Evolutionary conservation across 2,329 filamentous ascomycete genomes (phyloP), one percentile per base, ranked within the genome.

Genomic region (Onygenales sp.): DNA sequence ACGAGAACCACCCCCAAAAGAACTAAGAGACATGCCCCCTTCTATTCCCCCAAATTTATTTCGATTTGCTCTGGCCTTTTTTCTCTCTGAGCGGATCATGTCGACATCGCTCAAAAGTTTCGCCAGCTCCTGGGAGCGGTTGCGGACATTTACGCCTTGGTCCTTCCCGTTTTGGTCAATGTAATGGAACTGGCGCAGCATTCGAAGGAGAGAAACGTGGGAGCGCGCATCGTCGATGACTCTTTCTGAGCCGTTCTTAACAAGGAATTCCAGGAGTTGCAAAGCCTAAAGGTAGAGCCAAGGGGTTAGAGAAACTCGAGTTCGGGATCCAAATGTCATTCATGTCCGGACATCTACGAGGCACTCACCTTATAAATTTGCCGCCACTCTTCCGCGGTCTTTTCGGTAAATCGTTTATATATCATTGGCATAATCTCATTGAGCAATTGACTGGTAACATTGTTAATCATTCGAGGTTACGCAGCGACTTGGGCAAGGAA

Each of bases 401-500:
- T 98, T 70, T 98, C 93, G 57, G 93, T 98, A 72, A 98, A 98
- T 60, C 93, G 88, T 66, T 94, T 93, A 77, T 98, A 98, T 67
- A 98, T 95, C 89, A 98, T 93, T 60, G 93, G 93, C 93, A 98
- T 98, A 69, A 98, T 97, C 72, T 98, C 93, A 72, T 97, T 97
- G 54, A 98, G 83, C 51, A 91, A 83, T 83, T 95, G 90, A 70
- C 92, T 96, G 67, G 21, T 54, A 51, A 21, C 17, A 41, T 27
- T 13, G n/a, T 39, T 57, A 43, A 43, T 43, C 13, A 47, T 21
- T 43, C 6, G 14, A 46, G 58, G 52, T 58, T 54, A 52, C n/a
- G 42, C 43, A 33, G 10, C 13, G 61, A 58, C 39, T 55, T 31
- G 36, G 56, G 14, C 38, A 38, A 33, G 49, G 50, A 53, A 54